A percentile compares a stretch with the other conserved stretches of the same genome.
These are phyloP conservation scores for Backusella westeae DNA, from an alignment of 192 early-diverging fungal genomes.

Conservation along the genomic window DNA sequence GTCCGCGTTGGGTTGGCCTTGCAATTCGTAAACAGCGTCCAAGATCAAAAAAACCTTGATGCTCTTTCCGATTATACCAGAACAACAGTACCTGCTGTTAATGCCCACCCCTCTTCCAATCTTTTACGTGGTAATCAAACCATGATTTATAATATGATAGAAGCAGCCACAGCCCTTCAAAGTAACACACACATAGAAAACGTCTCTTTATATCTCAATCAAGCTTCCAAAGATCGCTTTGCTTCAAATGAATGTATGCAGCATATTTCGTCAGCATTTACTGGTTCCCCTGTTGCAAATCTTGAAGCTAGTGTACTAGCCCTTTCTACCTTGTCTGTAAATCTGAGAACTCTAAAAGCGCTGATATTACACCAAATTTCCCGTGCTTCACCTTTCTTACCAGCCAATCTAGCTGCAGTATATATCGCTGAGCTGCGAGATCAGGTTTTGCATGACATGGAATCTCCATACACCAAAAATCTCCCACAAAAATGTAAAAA, in stretches of 20 bases:
- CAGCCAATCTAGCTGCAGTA: not conserved
- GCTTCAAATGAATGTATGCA: slow-evolving; percentile 14
- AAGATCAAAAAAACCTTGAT: not conserved
- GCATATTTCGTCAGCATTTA: not conserved
- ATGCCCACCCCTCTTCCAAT: not conserved
- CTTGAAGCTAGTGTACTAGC: slow-evolving; percentile 11
- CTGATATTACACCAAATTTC: slow-evolving; percentile 8
- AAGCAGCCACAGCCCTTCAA: slow-evolving; percentile 10
- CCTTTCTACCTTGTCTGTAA: slow-evolving; percentile 6
- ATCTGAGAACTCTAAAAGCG: slow-evolving; percentile 2
- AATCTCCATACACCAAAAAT: slow-evolving; percentile 11
- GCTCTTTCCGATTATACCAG: not conserved
- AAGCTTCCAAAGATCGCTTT: not conserved
- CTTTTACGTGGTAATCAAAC: slow-evolving; percentile 8
- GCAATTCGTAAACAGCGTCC: not conserved
- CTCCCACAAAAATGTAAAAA: not conserved
- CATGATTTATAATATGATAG: slow-evolving; percentile 12
- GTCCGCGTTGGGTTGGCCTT: slow-evolving; percentile 9
- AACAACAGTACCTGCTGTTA: not conserved
- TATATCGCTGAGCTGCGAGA: slow-evolving; percentile 12
- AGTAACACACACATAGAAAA: not conserved
- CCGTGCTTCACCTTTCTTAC: not conserved
- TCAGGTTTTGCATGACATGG: slow-evolving; percentile 8
- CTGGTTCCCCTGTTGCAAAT: not conserved
- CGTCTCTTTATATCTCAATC: not conserved